Conservation (phyloP, 2,329 filamentous ascomycete species). For the Beauveria asiatica region DNA sequence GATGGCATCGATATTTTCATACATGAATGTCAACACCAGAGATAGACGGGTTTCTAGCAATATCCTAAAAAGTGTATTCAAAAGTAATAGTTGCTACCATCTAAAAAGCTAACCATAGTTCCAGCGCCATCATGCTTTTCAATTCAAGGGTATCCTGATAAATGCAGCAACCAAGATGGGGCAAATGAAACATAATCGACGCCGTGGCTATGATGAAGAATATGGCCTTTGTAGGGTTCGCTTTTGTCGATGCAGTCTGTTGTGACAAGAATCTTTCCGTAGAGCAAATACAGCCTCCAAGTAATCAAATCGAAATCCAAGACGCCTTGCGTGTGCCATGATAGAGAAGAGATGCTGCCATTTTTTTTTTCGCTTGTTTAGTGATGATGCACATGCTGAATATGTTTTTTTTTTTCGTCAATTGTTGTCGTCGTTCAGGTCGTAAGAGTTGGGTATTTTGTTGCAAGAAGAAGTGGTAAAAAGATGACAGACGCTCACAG, state of each 20-base stretch:
- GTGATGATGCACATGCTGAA: background rate
- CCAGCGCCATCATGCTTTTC: constrained; percentile 4
- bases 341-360: constrained; percentile 8
- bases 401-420: background rate
- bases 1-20: no score
- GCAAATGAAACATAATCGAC: constrained; percentile 5
- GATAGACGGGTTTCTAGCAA: background rate
- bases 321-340: constrained; percentile 1
- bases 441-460: background rate
- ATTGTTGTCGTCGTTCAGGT: background rate
- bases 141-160: constrained; percentile 8
- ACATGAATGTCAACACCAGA: no score
- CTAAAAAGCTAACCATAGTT: background rate
- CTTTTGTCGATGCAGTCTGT: background rate
- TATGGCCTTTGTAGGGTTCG: background rate
- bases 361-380: background rate
- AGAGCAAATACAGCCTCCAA: background rate
- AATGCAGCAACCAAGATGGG: constrained; percentile 6
- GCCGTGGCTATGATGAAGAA: background rate
- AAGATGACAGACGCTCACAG: constrained; percentile 29
- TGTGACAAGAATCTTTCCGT: background rate
- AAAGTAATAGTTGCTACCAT: background rate
- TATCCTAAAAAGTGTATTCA: background rate
- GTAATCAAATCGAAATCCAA: background rate
- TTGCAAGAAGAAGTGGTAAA: constrained; percentile 5